Base-by-base conservation (phyloP, 371 early-diverging fungal genomes). In the Lichtheimia corymbifera region DNA sequence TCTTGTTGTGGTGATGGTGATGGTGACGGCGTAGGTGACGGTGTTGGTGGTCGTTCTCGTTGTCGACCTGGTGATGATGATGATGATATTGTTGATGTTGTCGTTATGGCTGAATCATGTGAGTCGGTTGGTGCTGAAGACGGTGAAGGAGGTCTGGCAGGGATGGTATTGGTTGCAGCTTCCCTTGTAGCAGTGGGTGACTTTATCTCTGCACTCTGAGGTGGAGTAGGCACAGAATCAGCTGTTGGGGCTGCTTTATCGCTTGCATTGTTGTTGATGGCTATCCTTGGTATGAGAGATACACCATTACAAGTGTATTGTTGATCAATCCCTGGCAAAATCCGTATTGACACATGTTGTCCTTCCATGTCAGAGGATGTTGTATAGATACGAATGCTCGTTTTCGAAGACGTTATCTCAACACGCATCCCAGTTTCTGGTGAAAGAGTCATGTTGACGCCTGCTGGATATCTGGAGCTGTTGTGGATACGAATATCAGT, bases 401-500 rank as follows among this genome's bases (percentile, higher is more conserved):
- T 42, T n/a, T 52, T 42, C 5, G 66, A 63, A 9, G 55, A 50
- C 11, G 56, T 25, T 44, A 60, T 20, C 4, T 65, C 61, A 3
- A 71, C 60, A 4, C 71, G 63, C 5, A 67, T 68, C 3, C 59
- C 64, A 0, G 62, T 47, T 9, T 50, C 47, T 4, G 83, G 81
- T 9, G 53, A 24, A n/a, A 77, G 55, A 6, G 58, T 54, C 5
- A 80, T 58, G 30, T 75, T 67, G 49, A 78, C 30, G 0, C 83
- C 83, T 17, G 63, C 41, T 24, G 72, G 65, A 55, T 71, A 80
- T 68, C 73, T 73, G n/a, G 57, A 59, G 9, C 63, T 51, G 28
- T 28, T 28, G 18, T 74, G 70, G 15, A 70, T 62, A 0, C 76
- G 72, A 42, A 83, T 62, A 52, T 78, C 83, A 2, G 79, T 79